These are phyloP conservation scores for Rhexocercosporidium sp. DNA, from an alignment of 2,329 filamentous ascomycete genomes.

Conservation along the genomic window DNA sequence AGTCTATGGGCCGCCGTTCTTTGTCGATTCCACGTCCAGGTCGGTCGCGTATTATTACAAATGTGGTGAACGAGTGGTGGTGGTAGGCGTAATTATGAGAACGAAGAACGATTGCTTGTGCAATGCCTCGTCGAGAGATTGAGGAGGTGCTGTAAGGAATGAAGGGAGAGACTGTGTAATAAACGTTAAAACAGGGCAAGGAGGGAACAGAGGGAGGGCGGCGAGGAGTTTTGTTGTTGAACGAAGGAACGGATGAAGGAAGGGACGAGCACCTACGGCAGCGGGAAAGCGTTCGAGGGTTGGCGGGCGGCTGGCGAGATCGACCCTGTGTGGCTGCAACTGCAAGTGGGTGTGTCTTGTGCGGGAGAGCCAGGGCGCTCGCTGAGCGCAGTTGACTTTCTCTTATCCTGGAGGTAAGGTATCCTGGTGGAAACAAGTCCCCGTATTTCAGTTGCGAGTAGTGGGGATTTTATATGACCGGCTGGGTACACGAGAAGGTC, in stretches of 20 bases:
- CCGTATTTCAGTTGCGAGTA: constrained; percentile 5
- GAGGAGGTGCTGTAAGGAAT: neutral
- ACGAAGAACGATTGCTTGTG: constrained; percentile 24
- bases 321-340: neutral
- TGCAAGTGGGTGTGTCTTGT: neutral
- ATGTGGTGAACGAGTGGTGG: constrained; percentile 12
- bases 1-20: constrained; percentile 17
- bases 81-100: constrained; percentile 20
- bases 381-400: neutral
- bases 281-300: constrained; percentile 3
- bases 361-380: neutral
- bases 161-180: constrained; percentile 31
- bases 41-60: constrained; percentile 20
- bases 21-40: constrained; percentile 11
- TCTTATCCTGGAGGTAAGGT: no score
- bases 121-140: constrained; percentile 18
- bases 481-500: constrained; percentile 3
- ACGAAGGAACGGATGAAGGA: constrained; percentile 13
- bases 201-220: constrained; percentile 11
- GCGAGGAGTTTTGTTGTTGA: constrained; percentile 21
- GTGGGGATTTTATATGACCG: constrained; percentile 7
- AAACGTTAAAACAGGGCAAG: constrained; percentile 17
- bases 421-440: constrained; percentile 5
- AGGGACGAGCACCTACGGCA: neutral
- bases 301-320: constrained; percentile 6